Evolutionary conservation across 2,329 filamentous ascomycete genomes (phyloP), one percentile per base, ranked within the genome.

Genomic region (Dothidotthia symphoricarpi): DNA sequence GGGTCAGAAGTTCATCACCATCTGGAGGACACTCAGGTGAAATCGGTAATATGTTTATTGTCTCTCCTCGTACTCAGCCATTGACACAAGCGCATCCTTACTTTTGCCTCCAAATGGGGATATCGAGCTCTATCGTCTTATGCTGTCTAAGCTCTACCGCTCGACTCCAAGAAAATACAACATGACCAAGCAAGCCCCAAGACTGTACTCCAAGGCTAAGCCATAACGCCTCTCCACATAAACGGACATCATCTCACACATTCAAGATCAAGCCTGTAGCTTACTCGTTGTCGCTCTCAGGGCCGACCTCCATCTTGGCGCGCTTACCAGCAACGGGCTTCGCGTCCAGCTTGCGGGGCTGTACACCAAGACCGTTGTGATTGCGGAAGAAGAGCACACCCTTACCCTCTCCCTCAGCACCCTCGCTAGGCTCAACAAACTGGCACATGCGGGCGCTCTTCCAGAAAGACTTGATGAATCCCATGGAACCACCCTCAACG

Each of bases 301-400:
- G 45, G 22, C 59, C 59, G 30, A 63, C 44, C 44, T 59, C 54
- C 63, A 66, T 66, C 55, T 63, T 66, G 19, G 55, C 57, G 31
- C 46, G 49, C 46, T 61, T 59, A 28, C 59, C 58, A 41, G 56
- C 54, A 30, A 55, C 58, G 33, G 41, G 28, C 51, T 61, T 57
- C 11, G 63, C 51, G 7, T 47, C 16, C 10, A 74, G 51, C 67
- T 74, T 73, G 39, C 66, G 52, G 5, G 78, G 78, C 31, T 75
- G 63, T 24, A 82, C 71, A 52, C 93, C 93, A 16, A 95, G 73
- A 14, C 88, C 86, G 72, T 97, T 98, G 58, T 78, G 78, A 78
- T 98, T 98, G 64, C 91, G 83, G 85, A 86, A 98, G 80, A 98
- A 96, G 38, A 95, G 71, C 19, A 98, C 84, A 46, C 85, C 83